Base-by-base conservation (phyloP, 129 eudicot species). In the Dittrichia graveolens region DNA sequence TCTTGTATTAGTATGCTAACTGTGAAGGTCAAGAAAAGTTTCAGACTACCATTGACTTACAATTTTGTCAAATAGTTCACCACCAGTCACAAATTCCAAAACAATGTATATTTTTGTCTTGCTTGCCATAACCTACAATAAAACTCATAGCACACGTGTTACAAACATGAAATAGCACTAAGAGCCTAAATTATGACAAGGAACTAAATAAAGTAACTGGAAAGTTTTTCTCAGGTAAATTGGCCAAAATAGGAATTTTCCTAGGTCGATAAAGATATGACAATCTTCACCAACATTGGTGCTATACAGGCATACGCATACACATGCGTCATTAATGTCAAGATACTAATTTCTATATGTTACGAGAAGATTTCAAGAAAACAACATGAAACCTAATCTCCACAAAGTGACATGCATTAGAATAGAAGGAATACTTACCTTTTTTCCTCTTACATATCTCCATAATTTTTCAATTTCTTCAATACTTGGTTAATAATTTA, bases 21-120 rank as follows among this genome's bases (percentile, higher is more conserved):
- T 37, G 45, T 41, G 50, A 62, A 41, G 8, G 13, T 38, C 73
- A 45, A 44, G 13, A 44, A 6, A 63, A 79, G 6, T 5, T 3
- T 43, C 48, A 67, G 56, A 69, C 41, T 24, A 50, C 14, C 13
- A 19, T 8, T 5, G 76, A 76, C 99, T 82, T 88, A 95, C 99
- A 79, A 95, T 89, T 86, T 88, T 95, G 85, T 95, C 96, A 15
- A 90, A 90, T 70, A 95, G 97, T 88, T 95, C 97, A 50, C 98
- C 97, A 57, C 97, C 97, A 7, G 97, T 91, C 57, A 91, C 96
- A 81, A 91, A 91, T 65, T 91, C 97, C 83, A 91, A 65, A 71
- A 91, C 95, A 44, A 91, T 91, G 73, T 91, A 91, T 72, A 91
- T 88, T 84, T 88, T 91, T 46, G 96, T 86, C 88, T 89, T 89